Percentiles rank a stretch among this genome's conserved stretches.
Conservation (phyloP, 306 rosid species). For the Coriaria nepalensis region DNA sequence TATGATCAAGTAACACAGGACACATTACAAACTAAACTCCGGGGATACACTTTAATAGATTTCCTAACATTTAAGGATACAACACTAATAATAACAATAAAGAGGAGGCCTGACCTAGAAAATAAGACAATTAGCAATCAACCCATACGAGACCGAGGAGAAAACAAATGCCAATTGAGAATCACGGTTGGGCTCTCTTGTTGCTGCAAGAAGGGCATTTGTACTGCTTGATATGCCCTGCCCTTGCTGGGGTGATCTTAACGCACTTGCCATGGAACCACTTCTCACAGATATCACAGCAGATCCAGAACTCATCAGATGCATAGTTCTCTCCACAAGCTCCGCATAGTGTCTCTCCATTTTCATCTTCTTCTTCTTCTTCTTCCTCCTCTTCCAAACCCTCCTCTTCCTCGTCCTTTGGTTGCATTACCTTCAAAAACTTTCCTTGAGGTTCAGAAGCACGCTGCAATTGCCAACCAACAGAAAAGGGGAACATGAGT, state of each 20-base stretch:
- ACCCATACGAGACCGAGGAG: conserved; percentile 13
- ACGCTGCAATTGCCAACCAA: conserved; percentile 33
- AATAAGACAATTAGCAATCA: conserved; percentile 29
- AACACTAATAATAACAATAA: conserved; percentile 4
- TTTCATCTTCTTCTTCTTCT: conserved; percentile 66
- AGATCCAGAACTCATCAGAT: conserved; percentile 67
- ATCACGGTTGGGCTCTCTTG: conserved; percentile 53
- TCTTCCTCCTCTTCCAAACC: conserved; percentile 53
- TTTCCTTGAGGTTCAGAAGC: conserved; percentile 42
- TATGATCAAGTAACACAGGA: conserved; percentile 8
- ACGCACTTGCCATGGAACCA: conserved; percentile 94
- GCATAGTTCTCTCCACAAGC: conserved; percentile 73
- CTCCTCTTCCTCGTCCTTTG: conserved; percentile 37
- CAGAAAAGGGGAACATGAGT: conserved; percentile 7
- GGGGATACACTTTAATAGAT: conserved; percentile 13
- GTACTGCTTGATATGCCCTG: conserved; percentile 70
- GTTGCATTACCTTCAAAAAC: conserved; percentile 24
- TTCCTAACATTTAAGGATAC: conserved; percentile 22
- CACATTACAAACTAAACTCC: conserved; percentile 17
- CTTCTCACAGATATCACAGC: conserved; percentile 76
- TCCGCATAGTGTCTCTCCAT: conserved; percentile 59
- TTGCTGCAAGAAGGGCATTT: conserved; percentile 88
- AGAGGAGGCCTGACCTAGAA: conserved; percentile 24
- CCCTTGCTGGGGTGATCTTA: conserved; percentile 80
- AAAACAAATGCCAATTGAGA: not conserved